Evolutionary conservation across 2,329 filamentous ascomycete genomes (phyloP), one percentile per base, ranked within the genome.

Genomic region (Aotearoamyces nothofagi): DNA sequence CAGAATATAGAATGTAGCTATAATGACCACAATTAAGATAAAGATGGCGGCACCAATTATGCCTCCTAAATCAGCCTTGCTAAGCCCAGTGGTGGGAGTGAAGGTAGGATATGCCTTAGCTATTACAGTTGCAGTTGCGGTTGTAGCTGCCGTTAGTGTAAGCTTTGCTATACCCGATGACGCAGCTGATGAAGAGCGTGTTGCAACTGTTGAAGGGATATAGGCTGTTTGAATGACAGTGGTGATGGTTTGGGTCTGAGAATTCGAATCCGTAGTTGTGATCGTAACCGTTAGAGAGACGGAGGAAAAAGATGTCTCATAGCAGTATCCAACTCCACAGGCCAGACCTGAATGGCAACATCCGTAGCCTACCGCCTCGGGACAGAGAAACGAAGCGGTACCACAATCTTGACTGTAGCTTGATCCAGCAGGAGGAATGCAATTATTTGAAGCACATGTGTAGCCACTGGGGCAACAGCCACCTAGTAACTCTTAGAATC

Each of bases 31-130:
- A 2, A 65, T 31, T 2, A 72, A 47, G 8, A 71, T 42, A 1
- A 52, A 55, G 3, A 64, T 49, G 9, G 58, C 59, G 1, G 63
- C 66, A 2, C 56, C 61, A 17, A 71, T 54, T 13, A 71, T 66
- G 2, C 67, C 68, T 3, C 60, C 66, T 3, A 72, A 48, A 15
- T 59, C 51, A n/a, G 38, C 26, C 5, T 34, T 43, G 13, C 40
- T 39, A 12, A 47, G 36, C 3, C 46, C 44, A 11, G 17, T 34
- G 10, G 30, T 35, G 10, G 33, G 1, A 46, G 53, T 0, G 54
- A 13, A 65, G 47, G 9, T 53, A 49, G 13, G 46, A 39, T 17
- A 46, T 39, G 24, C 49, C 42, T 6, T 36, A 38, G 12, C 20
- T 2, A 42, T 26, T 3, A 29, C 31, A 20, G 43, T 38, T 15